Conservation (phyloP, 2,329 filamentous ascomycete species). For the Didymellaceae sp. region DNA sequence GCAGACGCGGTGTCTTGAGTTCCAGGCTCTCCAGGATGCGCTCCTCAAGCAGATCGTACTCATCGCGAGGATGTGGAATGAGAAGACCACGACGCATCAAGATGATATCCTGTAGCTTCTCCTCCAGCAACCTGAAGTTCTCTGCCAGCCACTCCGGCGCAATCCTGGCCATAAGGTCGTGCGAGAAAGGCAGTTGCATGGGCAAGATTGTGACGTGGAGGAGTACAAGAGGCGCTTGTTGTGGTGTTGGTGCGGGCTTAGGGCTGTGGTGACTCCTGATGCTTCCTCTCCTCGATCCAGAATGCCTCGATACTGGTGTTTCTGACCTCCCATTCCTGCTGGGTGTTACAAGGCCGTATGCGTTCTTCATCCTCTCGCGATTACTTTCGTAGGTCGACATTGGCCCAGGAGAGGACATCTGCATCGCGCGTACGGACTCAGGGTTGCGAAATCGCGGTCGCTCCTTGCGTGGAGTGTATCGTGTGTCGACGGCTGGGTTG, state of each 20-base stretch:
- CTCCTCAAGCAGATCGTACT: conserved; percentile 82
- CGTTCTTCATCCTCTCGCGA: conserved; percentile 39
- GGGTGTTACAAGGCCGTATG: conserved; percentile 44
- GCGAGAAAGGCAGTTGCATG: conserved; percentile 67
- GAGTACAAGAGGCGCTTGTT: conserved; percentile 73
- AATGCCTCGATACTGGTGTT: conserved; percentile 37
- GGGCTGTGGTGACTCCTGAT: conserved; percentile 37
- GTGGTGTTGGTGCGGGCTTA: conserved; percentile 36
- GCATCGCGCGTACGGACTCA: conserved; percentile 72
- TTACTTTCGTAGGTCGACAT: conserved; percentile 37
- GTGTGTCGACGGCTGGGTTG: conserved; percentile 39
- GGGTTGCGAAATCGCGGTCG: conserved; percentile 73
- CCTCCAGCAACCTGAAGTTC: conserved; percentile 71
- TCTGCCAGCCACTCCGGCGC: conserved; percentile 60
- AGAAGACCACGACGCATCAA: conserved; percentile 73
- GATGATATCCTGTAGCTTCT: conserved; percentile 75
- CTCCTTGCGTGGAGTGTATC: conserved; percentile 64
- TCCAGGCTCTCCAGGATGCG: conserved; percentile 76
- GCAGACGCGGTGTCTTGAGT: conserved; percentile 71
- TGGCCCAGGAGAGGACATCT: conserved; percentile 69
- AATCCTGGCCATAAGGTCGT: conserved; percentile 56
- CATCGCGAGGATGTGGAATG: conserved; percentile 77
- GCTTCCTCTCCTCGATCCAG: conserved; percentile 37
- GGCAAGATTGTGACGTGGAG: conserved; percentile 80
- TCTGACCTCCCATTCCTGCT: conserved; percentile 42